phyloP scores from a whole-genome alignment of 2,329 filamentous ascomycete species.

The Cryphonectria carpinicola region DNA sequence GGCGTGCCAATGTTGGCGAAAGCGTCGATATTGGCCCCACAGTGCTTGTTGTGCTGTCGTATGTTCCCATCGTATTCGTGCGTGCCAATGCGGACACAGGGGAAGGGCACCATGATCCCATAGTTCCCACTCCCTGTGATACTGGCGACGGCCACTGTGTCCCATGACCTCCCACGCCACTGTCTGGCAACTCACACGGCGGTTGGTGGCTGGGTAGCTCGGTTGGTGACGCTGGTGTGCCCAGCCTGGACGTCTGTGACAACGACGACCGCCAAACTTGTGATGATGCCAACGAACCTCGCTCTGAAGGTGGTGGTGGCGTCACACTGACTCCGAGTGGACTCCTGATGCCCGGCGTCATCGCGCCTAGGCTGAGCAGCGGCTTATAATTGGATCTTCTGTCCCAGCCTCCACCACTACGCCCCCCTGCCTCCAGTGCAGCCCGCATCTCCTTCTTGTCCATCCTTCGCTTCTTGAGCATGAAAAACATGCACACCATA shows the following conservation, averaged over 20 bases:
- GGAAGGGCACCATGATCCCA: constrained; percentile 22
- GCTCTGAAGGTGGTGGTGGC: constrained; percentile 13
- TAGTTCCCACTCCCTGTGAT: constrained; percentile 13
- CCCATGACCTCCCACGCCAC: neutral
- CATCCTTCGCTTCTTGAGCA: constrained; percentile 20
- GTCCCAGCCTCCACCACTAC: neutral
- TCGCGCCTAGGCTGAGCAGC: constrained; percentile 16
- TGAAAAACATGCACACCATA: constrained; percentile 19
- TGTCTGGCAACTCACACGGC: neutral
- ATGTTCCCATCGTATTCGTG: constrained; percentile 13
- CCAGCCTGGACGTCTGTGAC: neutral
- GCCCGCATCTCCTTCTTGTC: constrained; percentile 18
- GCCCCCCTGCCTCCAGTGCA: constrained; percentile 18
- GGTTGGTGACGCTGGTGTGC: constrained; percentile 14
- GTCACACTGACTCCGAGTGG: constrained; percentile 17
- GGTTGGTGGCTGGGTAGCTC: constrained; percentile 15
- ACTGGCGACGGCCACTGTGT: constrained; percentile 21
- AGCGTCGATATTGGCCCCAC: neutral
- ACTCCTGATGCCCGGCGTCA: constrained; percentile 13
- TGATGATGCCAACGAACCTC: constrained; percentile 4
- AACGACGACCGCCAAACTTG: constrained; percentile 13
- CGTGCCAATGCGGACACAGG: constrained; percentile 14
- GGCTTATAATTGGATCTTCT: constrained; percentile 13
- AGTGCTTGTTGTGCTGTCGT: neutral
- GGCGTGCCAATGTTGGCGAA: constrained; percentile 16